Conservation (phyloP, 2,329 filamentous ascomycete species). For the Ceratocystiopsis minuta region DNA sequence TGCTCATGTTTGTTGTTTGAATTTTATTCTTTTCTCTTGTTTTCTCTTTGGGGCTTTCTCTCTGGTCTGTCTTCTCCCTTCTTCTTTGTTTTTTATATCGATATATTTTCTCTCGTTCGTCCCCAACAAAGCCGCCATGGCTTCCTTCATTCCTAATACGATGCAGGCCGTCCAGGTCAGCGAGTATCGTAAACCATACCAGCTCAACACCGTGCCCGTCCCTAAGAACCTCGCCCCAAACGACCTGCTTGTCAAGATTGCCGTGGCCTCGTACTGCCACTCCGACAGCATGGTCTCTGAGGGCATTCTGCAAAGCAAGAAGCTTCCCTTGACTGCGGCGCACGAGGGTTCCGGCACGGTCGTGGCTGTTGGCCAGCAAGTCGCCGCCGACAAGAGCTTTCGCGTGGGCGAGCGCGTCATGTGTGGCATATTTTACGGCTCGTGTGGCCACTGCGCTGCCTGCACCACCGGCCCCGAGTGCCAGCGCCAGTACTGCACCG, state of each 20-base stretch:
- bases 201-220: slow-evolving; percentile 15
- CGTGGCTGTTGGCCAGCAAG: slow-evolving; percentile 24
- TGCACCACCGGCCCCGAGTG: slow-evolving; percentile 30
- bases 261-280: slow-evolving; percentile 43
- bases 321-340: slow-evolving; percentile 34
- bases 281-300: slow-evolving; percentile 38
- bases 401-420: slow-evolving; percentile 35
- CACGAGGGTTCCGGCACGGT: slow-evolving; percentile 41
- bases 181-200: slow-evolving; percentile 1
- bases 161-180: slow-evolving; percentile 2
- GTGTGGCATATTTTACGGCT: slow-evolving; percentile 32
- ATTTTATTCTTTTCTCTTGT: not conserved
- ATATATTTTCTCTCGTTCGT: not conserved
- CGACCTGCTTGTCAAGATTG: slow-evolving; percentile 42
- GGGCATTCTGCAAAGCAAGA: slow-evolving; percentile 27
- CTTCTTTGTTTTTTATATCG: not conserved
- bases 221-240: slow-evolving; percentile 26
- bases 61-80: no score
- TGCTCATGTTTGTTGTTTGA: no score
- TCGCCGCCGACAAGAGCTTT: slow-evolving; percentile 15
- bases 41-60: not conserved
- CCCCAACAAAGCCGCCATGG: not conserved
- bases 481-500: slow-evolving; percentile 33
- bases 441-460: slow-evolving; percentile 33
- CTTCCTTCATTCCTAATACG: not conserved